Conservation (phyloP, 257 asterid genomes). For the Nyctanthes arbortristis region DNA sequence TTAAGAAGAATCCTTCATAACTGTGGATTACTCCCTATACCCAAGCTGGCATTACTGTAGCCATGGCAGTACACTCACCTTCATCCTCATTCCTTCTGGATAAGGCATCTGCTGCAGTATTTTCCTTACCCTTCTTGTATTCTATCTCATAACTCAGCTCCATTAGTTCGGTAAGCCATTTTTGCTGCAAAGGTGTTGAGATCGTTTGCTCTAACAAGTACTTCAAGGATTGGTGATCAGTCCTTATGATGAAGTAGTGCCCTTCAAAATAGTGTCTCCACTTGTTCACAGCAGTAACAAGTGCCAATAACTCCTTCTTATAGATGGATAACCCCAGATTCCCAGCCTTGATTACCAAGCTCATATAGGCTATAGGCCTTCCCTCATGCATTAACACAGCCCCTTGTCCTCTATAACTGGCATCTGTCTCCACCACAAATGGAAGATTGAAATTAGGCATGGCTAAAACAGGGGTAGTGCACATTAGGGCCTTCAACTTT, state of each 20-base stretch:
- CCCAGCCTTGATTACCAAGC: no score
- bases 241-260: slow-evolving; percentile 8
- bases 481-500: no score
- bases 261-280: slow-evolving; percentile 20
- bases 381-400: no score
- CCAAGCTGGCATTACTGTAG: neutral
- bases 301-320: neutral
- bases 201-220: slow-evolving; percentile 16
- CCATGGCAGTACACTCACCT: neutral
- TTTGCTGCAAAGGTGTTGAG: neutral
- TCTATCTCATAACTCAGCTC: neutral
- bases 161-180: no score
- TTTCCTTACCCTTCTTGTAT: slow-evolving; percentile 9
- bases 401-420: neutral
- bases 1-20: neutral
- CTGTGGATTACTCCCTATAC: neutral
- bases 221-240: slow-evolving; percentile 17
- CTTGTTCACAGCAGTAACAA: neutral
- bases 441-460: no score
- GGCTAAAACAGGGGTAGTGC: no score
- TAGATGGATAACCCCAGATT: no score
- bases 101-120: slow-evolving; percentile 9
- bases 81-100: neutral
- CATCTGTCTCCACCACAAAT: no score
- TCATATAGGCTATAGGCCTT: no score